These are phyloP conservation scores for Pulveroboletus ravenelii DNA, from an alignment of 768 basidiomycete species.

Conservation along the genomic window DNA sequence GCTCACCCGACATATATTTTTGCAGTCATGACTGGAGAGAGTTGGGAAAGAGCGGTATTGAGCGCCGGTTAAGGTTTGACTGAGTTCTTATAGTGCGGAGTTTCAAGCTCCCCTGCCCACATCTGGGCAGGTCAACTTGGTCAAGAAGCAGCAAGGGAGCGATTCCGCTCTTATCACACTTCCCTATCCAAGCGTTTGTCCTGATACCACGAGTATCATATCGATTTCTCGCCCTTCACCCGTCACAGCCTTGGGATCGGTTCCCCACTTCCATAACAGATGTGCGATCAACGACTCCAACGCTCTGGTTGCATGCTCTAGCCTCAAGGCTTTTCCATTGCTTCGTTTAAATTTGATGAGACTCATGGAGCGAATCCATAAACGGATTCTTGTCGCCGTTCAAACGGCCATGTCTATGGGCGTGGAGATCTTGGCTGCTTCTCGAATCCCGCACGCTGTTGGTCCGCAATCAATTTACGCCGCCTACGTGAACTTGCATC, in stretches of 20 bases:
- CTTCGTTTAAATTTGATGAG: conserved; percentile 1
- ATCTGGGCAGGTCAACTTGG: conserved; percentile 19
- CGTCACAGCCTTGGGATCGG: neutral
- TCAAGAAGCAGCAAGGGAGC: neutral
- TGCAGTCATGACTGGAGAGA: conserved; percentile 24
- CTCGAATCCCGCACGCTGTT: neutral
- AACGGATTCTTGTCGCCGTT: conserved; percentile 4
- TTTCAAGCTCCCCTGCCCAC: conserved; percentile 33
- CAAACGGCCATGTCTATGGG: neutral
- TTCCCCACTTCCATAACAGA: neutral
- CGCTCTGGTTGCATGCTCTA: neutral
- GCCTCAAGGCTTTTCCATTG: conserved; percentile 10
- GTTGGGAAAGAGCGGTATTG: conserved; percentile 13
- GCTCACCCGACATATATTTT: conserved; percentile 33
- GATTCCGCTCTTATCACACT: conserved; percentile 12
- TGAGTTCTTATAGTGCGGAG: conserved; percentile 24
- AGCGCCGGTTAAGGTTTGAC: conserved; percentile 14
- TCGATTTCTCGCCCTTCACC: neutral
- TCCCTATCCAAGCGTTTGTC: neutral
- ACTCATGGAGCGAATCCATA: neutral
- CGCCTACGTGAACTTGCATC: neutral
- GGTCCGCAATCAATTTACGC: neutral
- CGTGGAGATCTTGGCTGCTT: neutral
- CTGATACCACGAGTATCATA: neutral
- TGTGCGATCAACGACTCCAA: neutral